phyloP scores from a whole-genome alignment of 31 red algal species.

The Endocladia muricata region DNA sequence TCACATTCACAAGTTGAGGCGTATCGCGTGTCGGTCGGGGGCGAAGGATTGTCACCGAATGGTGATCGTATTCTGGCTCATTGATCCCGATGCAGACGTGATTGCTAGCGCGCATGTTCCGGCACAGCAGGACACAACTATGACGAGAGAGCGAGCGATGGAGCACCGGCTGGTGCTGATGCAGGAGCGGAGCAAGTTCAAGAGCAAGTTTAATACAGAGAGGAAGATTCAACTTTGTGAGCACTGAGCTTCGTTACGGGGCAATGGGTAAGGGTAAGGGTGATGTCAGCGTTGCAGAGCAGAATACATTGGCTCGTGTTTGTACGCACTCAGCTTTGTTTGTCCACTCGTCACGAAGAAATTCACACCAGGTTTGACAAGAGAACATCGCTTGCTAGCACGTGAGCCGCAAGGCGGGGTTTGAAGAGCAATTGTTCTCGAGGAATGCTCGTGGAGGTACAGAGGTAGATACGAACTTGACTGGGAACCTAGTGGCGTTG shows the following conservation, averaged over 20 bases:
- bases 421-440: too few species aligned
- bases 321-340: too few species aligned
- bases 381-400: too few species aligned
- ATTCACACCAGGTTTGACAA: too few species aligned
- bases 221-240: neutral
- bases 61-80: neutral
- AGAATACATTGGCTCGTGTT: too few species aligned
- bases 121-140: neutral
- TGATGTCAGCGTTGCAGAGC: too few species aligned
- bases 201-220: neutral
- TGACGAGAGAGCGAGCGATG: neutral
- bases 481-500: too few species aligned
- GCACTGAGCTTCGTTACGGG: conserved; percentile 1
- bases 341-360: too few species aligned
- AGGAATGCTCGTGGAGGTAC: too few species aligned
- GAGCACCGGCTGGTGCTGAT: neutral
- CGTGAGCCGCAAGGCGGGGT: too few species aligned
- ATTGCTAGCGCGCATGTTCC: neutral
- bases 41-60: neutral
- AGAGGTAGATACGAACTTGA: too few species aligned
- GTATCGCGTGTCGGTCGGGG: neutral
- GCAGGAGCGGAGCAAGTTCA: neutral
- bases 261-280: too few species aligned
- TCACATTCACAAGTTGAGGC: conserved; percentile 11
- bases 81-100: neutral